Evolutionary conservation across 352 stramenopile species (phyloP), one percentile per base, ranked within the genome.

Genomic region (Phytophthora agathidicida): DNA sequence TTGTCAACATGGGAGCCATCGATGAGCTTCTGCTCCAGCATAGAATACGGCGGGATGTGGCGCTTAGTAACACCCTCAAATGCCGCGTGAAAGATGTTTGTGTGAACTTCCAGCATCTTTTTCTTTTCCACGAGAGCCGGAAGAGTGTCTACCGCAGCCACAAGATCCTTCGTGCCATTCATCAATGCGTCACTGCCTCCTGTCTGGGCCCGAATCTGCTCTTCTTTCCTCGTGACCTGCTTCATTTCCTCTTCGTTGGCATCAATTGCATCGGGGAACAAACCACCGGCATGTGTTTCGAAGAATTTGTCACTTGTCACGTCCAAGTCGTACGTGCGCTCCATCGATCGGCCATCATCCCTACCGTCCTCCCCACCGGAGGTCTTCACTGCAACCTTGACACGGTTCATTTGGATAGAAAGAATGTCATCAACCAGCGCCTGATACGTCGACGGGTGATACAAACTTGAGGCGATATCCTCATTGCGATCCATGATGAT

Each of bases 401-500:
- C 96, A 14, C 96, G 92, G 65, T 99, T 99, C 51, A 98, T 88
- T 26, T 93, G 85, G 68, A 98, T 97, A 39, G 89, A 90, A 38
- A 99, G 75, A 42, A 99, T 83, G 68, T 99, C 97, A 67, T 99
- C 94, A 19, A 99, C 92, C 11, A 99, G 77, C 20, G 96, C 95
- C 57, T 94, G 85, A 52, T 96, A 96, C n/a, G 87, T 94, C 28
- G 92, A 98, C 5, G 91, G 95, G 65, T 99, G 97, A 67, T 98
- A 88, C 38, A 99, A 76, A 43, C 92, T 93, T 33, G 95, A 97
- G 16, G 97, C 86, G 19, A 99, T 77, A 71, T 99, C 96, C 71
- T 97, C 89, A 65, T 98, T 98, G 11, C 97, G 96, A 71, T 99
- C 96, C 75, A 99, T 86, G 50, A 99, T 95, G 31, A 99, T 94